Percentiles rank a stretch among this genome's conserved stretches.
Evolutionary conservation across 2,329 filamentous ascomycete genomes (phyloP).

Genomic region (Xylariaceae sp.): DNA sequence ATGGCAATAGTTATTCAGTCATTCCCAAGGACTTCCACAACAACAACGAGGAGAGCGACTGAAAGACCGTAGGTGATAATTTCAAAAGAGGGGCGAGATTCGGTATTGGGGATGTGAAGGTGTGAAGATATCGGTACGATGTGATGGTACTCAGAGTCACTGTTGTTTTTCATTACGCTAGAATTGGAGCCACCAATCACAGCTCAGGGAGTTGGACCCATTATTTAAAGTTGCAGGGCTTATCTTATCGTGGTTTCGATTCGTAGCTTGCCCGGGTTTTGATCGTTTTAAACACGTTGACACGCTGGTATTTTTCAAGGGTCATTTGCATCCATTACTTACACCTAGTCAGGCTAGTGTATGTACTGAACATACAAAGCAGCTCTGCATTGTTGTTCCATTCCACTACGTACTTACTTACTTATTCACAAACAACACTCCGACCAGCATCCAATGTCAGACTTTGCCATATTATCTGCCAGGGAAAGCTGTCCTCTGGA

Average conservation of each 20-base stretch:
- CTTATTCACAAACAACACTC: constrained; percentile 10
- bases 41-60: background rate
- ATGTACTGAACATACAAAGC: too few relatives aligned
- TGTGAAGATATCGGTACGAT: too few relatives aligned
- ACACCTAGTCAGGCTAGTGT: too few relatives aligned
- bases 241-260: constrained; percentile 33
- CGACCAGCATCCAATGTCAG: constrained; percentile 19
- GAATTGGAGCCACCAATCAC: constrained; percentile 24
- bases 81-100: background rate
- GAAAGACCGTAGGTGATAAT: background rate
- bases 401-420: background rate
- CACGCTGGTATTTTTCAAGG: constrained; percentile 27
- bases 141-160: too few relatives aligned
- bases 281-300: constrained; percentile 36
- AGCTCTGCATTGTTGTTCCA: too few relatives aligned
- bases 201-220: background rate
- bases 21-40: background rate
- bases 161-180: background rate
- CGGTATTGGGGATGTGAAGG: background rate
- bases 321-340: background rate
- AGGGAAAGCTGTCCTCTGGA: constrained; percentile 17
- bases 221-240: constrained; percentile 26
- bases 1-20: background rate
- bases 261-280: constrained; percentile 22
- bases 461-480: constrained; percentile 5